phyloP scores from a whole-genome alignment of 2,329 filamentous ascomycete genomes.

The Aschersonia sp. region DNA sequence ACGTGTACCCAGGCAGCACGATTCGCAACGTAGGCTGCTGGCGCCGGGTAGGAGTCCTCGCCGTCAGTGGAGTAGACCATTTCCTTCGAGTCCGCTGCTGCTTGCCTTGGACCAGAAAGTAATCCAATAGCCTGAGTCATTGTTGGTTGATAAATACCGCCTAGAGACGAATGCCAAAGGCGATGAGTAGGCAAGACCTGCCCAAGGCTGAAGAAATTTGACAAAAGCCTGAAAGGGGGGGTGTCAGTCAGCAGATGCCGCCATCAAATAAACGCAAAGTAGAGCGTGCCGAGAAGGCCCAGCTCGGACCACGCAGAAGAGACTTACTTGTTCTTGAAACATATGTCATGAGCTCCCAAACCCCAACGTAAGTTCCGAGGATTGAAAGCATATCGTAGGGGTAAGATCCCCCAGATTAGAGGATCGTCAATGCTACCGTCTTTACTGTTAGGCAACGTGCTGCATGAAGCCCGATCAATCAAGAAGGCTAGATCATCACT shows the following conservation, averaged over 20 bases:
- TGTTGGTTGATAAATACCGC: constrained; percentile 81
- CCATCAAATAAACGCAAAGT: too few relatives aligned
- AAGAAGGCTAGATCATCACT: too few relatives aligned
- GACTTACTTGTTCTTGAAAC: constrained; percentile 68
- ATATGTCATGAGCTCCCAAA: constrained; percentile 88
- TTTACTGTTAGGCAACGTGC: too few relatives aligned
- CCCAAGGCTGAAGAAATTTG: constrained; percentile 74
- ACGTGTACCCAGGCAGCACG: constrained; percentile 81
- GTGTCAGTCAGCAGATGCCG: too few relatives aligned
- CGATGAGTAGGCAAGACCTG: constrained; percentile 88
- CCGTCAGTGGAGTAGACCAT: constrained; percentile 51
- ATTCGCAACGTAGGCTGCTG: constrained; percentile 55
- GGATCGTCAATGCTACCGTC: constrained; percentile 72
- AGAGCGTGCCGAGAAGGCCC: too few relatives aligned
- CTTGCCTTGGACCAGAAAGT: constrained; percentile 42
- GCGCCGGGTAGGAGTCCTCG: constrained; percentile 50
- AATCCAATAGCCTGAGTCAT: constrained; percentile 75
- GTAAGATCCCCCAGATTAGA: constrained; percentile 81
- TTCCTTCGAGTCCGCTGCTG: constrained; percentile 29
- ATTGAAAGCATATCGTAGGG: constrained; percentile 55
- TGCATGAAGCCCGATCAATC: too few relatives aligned
- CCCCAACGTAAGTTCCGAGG: constrained; percentile 73
- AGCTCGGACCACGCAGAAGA: background rate
- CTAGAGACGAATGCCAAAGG: constrained; percentile 58
- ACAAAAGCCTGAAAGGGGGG: constrained; percentile 36